Base-by-base conservation (phyloP, 352 stramenopile genomes). In the Phytopythium oedochilum region DNA sequence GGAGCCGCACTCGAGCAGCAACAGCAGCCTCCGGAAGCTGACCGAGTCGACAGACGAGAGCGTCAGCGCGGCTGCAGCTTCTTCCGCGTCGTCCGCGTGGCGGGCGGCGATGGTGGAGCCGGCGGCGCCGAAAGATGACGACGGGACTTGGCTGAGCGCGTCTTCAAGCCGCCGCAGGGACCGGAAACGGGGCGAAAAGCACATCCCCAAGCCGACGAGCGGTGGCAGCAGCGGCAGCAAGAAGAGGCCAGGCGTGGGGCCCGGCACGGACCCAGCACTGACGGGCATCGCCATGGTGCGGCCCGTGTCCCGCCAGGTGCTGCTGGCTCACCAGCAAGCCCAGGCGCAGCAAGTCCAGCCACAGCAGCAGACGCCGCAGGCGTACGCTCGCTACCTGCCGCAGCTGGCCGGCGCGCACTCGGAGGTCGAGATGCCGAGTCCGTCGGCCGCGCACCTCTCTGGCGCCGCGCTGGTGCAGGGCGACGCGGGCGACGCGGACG, bases 111-210 rank as follows among this genome's bases (percentile, higher is more conserved):
- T 18, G 18, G 28, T 40, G 4, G 66, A 73, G 47, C 59, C 44
- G 23, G 63, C 66, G 43, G 62, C 66, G 20, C 63, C 66, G 8
- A 78, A 77, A 46, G 71, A 82, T n/a, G 68, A 80, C 29, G 72
- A 75, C n/a, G 59, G 48, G 31, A 59, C 44, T 4, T 49, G 42
- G 28, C 54, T 60, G 34, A 71, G 47, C 26, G 54, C 45, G 8
- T 46, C 61, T 17, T 78, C 59, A 28, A 59, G 70, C 5, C 67
- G 68, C 20, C 69, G 65, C 9, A 75, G 63, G 36, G 68, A 56
- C 18, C 66, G 69, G 45, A 83, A 80, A 47, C 75, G 73, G 57
- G 31, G 53, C 17, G 59, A 63, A 22, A 83, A 80, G 9, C 67
- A 80, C 47, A 43, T 73, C 12, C 68, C 65, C 10, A 83, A 80